Base-by-base conservation (phyloP, 257 asterid species). In the Nicotiana tomentosiformis region DNA sequence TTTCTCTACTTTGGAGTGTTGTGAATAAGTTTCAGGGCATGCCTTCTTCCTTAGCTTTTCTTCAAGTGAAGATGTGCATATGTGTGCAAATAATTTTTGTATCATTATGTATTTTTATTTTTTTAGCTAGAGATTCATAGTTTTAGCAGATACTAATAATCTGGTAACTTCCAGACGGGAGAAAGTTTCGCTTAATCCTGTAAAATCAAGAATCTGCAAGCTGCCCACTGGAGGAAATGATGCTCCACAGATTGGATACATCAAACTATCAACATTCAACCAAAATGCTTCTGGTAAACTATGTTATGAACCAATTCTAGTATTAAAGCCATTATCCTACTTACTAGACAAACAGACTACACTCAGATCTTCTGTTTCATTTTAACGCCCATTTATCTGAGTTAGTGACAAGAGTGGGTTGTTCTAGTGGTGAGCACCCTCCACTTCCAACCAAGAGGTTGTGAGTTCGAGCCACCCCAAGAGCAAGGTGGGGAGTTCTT, bases 261-360 rank as follows among this genome's bases (percentile, higher is more conserved):
- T 96, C 88, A 96, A 96, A 86, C 89, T 96, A 74, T 90, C 97
- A 69, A 88, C 98, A 84, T 96, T 96, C 95, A 96, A 90, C 86
- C 97, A 94, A 90, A 96, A 96, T 82, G 97, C 98, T 72, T 94
- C 99, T 72, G 98, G 99, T 96, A 92, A 60, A 5, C 16, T 15
- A 76, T 76, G 29, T 16, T 76, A 51, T 16, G 17, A 0, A 0
- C 3, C 46, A 51, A 46, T 76, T 51, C 5, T 43, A 5, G 8
- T 46, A 23, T 23, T 72, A 46, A 72, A 70, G 23, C 3, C 79
- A 23, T 0, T 72, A 46, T 72, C 7, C 37, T 72, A 72, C 39
- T 14, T 72, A 14, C 37, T 23, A 72, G 61, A 46, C 7, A 20
- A 72, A 4, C 61, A 46, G 39, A 23, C 79, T 49, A 46, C 79